These are phyloP conservation scores for Paramicrosporidium saccamoebae DNA, from an alignment of 371 early-diverging fungal genomes.

Conservation along the genomic window DNA sequence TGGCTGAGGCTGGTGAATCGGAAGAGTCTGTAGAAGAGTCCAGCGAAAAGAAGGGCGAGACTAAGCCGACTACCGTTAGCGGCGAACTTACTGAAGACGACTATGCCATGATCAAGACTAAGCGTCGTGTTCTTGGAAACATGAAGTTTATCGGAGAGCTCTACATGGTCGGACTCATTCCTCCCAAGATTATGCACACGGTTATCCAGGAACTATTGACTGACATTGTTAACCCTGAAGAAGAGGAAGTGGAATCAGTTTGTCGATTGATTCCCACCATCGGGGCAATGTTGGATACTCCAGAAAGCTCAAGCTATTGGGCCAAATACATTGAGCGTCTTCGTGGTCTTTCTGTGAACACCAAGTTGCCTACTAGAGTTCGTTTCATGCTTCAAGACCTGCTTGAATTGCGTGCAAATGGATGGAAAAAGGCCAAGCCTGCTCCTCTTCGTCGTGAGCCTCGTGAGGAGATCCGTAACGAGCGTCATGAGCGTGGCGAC, in stretches of 20 bases:
- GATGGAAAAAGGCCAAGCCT: no score
- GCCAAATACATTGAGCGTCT: constrained; percentile 45
- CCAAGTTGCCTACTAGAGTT: constrained; percentile 37
- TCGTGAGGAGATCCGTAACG: no score
- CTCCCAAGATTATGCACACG: constrained; percentile 60
- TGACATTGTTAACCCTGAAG: constrained; percentile 34
- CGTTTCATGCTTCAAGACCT: constrained; percentile 73
- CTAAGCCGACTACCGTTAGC: constrained; percentile 16
- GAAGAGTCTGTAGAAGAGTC: constrained; percentile 11
- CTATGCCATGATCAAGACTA: constrained; percentile 51
- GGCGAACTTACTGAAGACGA: constrained; percentile 37
- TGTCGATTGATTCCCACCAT: constrained; percentile 59
- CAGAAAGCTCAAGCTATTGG: constrained; percentile 15
- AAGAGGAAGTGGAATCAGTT: constrained; percentile 71
- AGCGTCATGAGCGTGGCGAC: no score
- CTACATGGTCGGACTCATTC: constrained; percentile 51
- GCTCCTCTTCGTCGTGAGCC: no score
- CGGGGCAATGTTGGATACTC: constrained; percentile 19
- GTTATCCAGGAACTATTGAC: constrained; percentile 36
- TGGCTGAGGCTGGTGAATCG: constrained; percentile 12
- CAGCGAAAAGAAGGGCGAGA: constrained; percentile 9
- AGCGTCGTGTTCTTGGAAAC: constrained; percentile 74
- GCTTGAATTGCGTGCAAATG: constrained; percentile 58
- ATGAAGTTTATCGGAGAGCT: constrained; percentile 76
- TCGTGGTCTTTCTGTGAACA: constrained; percentile 18